Evolutionary conservation across 148 eudicot genomes (phyloP).

Genomic region (Selenicereus undatus): DNA sequence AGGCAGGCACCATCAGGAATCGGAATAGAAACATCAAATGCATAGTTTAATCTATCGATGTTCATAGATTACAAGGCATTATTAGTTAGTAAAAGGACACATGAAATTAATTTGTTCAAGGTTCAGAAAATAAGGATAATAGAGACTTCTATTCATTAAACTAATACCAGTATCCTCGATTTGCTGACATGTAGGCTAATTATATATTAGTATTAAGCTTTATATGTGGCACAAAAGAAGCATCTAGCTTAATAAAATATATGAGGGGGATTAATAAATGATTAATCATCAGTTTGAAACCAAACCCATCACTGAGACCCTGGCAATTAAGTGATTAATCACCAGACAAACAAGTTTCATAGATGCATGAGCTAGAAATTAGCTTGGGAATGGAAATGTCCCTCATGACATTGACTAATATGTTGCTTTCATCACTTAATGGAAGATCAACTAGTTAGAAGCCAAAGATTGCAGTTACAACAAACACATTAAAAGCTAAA

Average conservation of each 20-base stretch:
- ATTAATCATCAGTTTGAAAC: not conserved
- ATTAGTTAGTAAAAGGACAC: slow-evolving; percentile 27
- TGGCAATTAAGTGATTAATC: slow-evolving; percentile 36
- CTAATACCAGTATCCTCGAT: slow-evolving; percentile 36
- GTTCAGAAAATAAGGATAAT: slow-evolving; percentile 68
- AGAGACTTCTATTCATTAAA: slow-evolving; percentile 76
- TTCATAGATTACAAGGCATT: slow-evolving; percentile 51
- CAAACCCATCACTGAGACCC: slow-evolving; percentile 5
- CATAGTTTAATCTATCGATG: slow-evolving; percentile 59
- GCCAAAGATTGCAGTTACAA: slow-evolving; percentile 54
- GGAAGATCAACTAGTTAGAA: slow-evolving; percentile 39
- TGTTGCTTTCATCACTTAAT: slow-evolving; percentile 41
- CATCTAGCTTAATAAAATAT: slow-evolving; percentile 43
- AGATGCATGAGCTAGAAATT: slow-evolving; percentile 36
- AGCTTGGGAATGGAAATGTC: slow-evolving; percentile 17
- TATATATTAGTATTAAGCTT: slow-evolving; percentile 11
- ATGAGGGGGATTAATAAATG: not conserved
- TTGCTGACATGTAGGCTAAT: slow-evolving; percentile 22
- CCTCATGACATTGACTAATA: slow-evolving; percentile 17
- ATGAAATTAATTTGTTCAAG: slow-evolving; percentile 70
- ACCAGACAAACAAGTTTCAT: slow-evolving; percentile 42
- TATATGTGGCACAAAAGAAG: slow-evolving; percentile 50
- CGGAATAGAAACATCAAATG: slow-evolving; percentile 95
- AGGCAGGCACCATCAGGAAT: slow-evolving; percentile 56
- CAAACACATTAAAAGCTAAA: slow-evolving; percentile 68